phyloP scores from a whole-genome alignment of 106 monocot species.

The Allium cepa region DNA sequence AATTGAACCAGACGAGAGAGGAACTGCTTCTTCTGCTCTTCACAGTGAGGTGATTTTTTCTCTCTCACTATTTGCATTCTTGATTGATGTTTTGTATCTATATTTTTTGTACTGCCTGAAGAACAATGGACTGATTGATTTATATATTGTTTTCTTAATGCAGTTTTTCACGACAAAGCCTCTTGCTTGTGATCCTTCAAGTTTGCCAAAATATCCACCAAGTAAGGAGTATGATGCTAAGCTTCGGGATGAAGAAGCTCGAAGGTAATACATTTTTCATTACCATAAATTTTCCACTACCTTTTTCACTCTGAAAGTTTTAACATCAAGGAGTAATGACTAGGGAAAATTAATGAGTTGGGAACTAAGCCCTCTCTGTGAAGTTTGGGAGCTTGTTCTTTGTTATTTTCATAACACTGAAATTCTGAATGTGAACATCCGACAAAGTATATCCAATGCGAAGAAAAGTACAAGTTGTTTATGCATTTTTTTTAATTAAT shows the following conservation, averaged over 20 bases:
- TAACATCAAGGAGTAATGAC: no score
- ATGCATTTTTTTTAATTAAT: not conserved
- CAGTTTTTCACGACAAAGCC: constrained; percentile 54
- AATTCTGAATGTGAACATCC: no score
- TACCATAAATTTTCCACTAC: not conserved
- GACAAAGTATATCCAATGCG: no score
- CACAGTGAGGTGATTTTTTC: constrained; percentile 34
- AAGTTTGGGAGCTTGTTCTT: no score
- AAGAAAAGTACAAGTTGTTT: no score
- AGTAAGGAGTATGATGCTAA: constrained; percentile 81
- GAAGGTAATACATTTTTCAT: constrained; percentile 39
- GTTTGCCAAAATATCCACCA: constrained; percentile 77
- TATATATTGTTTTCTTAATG: not conserved
- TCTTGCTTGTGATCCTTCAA: constrained; percentile 44
- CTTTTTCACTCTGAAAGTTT: not conserved
- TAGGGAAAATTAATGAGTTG: no score
- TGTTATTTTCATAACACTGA: no score
- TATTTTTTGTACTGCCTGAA: no score
- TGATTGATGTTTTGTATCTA: not conserved
- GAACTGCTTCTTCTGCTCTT: constrained; percentile 56
- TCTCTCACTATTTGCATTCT: not conserved
- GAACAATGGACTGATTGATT: no score
- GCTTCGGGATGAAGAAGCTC: constrained; percentile 51
- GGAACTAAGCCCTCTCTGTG: no score
- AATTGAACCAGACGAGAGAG: constrained; percentile 43